Evolutionary conservation across 139 green algal species (phyloP), one percentile per base, ranked within the genome.

Genomic region (Chara braunii): DNA sequence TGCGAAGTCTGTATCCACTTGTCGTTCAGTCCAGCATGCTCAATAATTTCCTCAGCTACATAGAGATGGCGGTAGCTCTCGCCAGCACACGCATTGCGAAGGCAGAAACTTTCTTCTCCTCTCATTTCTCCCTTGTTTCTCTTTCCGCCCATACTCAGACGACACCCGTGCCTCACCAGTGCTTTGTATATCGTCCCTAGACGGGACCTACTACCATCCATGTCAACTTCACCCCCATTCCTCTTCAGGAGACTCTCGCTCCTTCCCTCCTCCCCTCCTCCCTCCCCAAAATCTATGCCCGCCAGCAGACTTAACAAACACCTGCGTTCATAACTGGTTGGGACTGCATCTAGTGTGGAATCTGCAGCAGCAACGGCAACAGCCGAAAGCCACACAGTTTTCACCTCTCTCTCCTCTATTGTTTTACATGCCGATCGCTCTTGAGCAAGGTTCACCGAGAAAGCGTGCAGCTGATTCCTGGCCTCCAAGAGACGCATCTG

Each of bases 91-190:
- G 45, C 7, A 51, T n/a, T n/a, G 12, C 23, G 61, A 50, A 29
- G n/a, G 26, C 61, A 68, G 29, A 50, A 70, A 33, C 30, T 29
- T 23, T 24, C 62, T 2, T 28, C 60, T 43, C 18, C 33, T 24
- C 29, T 57, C 59, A 9, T 57, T 65, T 14, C 48, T 48, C 26
- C 59, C n/a, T n/a, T n/a, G n/a, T n/a, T n/a, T n/a, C 31, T 9
- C 43, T 48, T 3, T 2, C 59, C 29, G 30, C 28, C 0, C 22
- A 31, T n/a, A 14, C 18, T 18, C 40, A 14, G 40, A 48, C 18
- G 40, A 18, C 40, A 48, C 18, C 18, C 14, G 40, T n/a, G 40
- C 40, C 40, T 48, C 40, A n/a, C 18, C 40, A 48, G 40, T 18
- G 40, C 40, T 48, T 18, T n/a, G 40, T 18, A 48, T 18, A 18